Conservation (phyloP, 176 grass and related monocot species). For the sorghum (Sorghum bicolor) region Sorghum_bicolor_NCBIv3 NC_012872.2:3581001-3581500, state of each 20-base stretch:
- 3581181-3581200: too few species aligned
- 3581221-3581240: too few species aligned
- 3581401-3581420: constrained; percentile 40
- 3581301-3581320: constrained; percentile 47
- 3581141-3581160: too few species aligned
- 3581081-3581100: too few species aligned
- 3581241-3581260: constrained; percentile 73
- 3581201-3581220: too few species aligned
- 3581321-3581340: constrained; percentile 33
- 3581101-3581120: too few species aligned
- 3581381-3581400: constrained; percentile 30
- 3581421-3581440: constrained; percentile 36
- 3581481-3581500: constrained; percentile 53
- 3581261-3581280: constrained; percentile 93
- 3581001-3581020: too few species aligned
- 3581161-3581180: too few species aligned
- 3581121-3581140: too few species aligned
- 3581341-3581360: constrained; percentile 31
- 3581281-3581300: constrained; percentile 65
- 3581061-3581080: too few species aligned
- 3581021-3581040: too few species aligned
- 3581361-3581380: constrained; percentile 48
- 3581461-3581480: constrained; percentile 59
- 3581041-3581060: too few species aligned
- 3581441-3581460: constrained; percentile 58